These are phyloP conservation scores for Acacia pycnantha DNA, from an alignment of 331 rosid genomes.

Conservation along the genomic window DNA sequence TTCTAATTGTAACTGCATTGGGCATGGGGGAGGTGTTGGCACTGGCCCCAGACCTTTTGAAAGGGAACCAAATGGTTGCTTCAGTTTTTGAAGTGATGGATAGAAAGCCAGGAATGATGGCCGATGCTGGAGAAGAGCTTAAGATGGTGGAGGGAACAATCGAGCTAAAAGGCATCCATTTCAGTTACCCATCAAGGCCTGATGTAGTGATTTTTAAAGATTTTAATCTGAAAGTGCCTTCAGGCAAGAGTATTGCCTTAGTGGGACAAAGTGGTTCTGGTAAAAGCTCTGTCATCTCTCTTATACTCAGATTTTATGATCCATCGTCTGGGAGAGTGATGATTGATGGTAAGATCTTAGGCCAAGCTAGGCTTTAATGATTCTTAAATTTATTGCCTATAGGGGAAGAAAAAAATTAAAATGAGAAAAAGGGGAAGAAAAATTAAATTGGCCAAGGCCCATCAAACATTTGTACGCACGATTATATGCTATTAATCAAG, in stretches of 20 bases:
- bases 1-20: slow-evolving; percentile 82
- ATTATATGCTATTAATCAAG: not conserved
- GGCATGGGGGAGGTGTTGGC: slow-evolving; percentile 97
- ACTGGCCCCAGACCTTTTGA: slow-evolving; percentile 87
- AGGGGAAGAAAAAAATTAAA: not conserved
- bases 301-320: slow-evolving; percentile 89
- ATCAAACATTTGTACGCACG: not conserved
- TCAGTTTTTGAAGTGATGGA: slow-evolving; percentile 86
- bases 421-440: not conserved
- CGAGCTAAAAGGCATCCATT: slow-evolving; percentile 72
- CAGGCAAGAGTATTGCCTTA: slow-evolving; percentile 79
- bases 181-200: slow-evolving; percentile 92
- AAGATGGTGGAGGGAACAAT: slow-evolving; percentile 78
- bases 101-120: slow-evolving; percentile 59
- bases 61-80: slow-evolving; percentile 95
- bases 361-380: not conserved
- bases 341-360: slow-evolving; percentile 74
- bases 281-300: slow-evolving; percentile 90
- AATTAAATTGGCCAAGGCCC: not conserved
- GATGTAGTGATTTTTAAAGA: slow-evolving; percentile 79
- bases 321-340: slow-evolving; percentile 74
- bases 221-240: slow-evolving; percentile 69
- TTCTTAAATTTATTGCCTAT: not conserved
- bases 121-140: slow-evolving; percentile 74
- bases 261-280: slow-evolving; percentile 99